Evolutionary conservation across 2,329 filamentous ascomycete genomes (phyloP).

Genomic region (Aquanectria penicillioides): DNA sequence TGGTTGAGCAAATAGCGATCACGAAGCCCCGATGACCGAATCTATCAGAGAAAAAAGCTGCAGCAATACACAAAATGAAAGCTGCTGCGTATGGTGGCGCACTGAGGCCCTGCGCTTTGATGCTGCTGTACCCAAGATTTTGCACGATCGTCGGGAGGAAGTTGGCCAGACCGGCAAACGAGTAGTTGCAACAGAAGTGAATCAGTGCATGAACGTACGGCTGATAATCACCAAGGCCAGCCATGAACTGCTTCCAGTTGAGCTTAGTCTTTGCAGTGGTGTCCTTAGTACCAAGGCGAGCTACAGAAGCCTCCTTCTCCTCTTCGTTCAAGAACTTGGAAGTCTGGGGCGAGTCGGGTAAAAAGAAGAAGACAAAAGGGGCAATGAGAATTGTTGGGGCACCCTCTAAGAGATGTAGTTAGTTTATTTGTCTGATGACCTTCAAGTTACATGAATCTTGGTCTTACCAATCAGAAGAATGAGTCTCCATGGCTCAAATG

Average conservation of each 20-base stretch:
- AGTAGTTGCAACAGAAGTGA: constrained; percentile 36
- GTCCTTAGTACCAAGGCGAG: constrained; percentile 18
- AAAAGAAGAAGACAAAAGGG: constrained; percentile 22
- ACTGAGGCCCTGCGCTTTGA: constrained; percentile 23
- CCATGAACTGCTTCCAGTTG: constrained; percentile 24
- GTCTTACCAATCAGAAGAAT: constrained; percentile 2
- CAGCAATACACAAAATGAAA: constrained; percentile 14
- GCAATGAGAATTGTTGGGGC: constrained; percentile 22
- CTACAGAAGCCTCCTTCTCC: background rate
- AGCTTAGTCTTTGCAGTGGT: background rate
- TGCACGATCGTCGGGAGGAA: constrained; percentile 30
- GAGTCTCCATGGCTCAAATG: constrained; percentile 23
- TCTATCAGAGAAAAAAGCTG: constrained; percentile 25
- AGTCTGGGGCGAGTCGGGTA: constrained; percentile 26
- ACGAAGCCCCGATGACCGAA: constrained; percentile 25
- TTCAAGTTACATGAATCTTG: background rate
- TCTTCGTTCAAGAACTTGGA: constrained; percentile 22
- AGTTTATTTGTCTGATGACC: background rate
- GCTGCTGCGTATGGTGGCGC: constrained; percentile 20
- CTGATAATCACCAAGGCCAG: constrained; percentile 25
- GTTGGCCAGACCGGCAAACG: constrained; percentile 28
- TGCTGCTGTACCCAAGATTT: constrained; percentile 12
- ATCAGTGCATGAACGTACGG: constrained; percentile 30
- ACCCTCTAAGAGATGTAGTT: constrained; percentile 5
- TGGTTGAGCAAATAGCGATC: background rate